Conservation (phyloP, 2,329 filamentous ascomycete genomes). For the Fusarium sp. region DNA sequence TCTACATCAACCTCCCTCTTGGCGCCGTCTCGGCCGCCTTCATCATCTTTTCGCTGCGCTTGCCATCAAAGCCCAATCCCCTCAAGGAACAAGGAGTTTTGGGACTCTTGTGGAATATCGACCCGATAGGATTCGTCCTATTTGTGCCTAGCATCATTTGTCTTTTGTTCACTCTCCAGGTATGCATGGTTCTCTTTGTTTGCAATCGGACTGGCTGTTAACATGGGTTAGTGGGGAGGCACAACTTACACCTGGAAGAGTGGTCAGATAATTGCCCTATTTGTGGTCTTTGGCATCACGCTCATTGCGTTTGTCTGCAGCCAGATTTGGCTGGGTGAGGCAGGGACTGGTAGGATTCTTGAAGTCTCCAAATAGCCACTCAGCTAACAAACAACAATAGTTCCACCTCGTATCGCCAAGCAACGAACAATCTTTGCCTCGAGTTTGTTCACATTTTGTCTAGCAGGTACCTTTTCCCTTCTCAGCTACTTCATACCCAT, state of each 20-base stretch:
- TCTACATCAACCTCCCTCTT: not conserved
- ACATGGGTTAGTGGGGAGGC: not conserved
- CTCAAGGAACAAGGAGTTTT: not conserved
- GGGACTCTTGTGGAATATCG: not conserved
- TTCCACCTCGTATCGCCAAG: not conserved
- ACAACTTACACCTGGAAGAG: not conserved
- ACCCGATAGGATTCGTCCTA: not conserved
- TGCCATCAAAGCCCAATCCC: not conserved
- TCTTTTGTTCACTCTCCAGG: not conserved
- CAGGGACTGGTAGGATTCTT: not conserved
- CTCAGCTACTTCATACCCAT: conserved; percentile 55
- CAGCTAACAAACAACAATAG: not conserved
- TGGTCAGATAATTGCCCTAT: not conserved
- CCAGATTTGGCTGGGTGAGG: conserved; percentile 1
- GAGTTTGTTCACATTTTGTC: conserved; percentile 4
- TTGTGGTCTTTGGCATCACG: not conserved
- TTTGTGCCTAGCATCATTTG: not conserved
- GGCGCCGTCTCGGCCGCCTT: not conserved
- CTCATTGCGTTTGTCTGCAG: conserved; percentile 3
- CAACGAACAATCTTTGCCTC: conserved; percentile 1
- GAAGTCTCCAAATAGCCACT: accelerated
- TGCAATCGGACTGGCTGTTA: not conserved
- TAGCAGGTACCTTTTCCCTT: not conserved
- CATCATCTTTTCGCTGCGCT: not conserved
- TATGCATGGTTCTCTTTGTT: not conserved